A percentile compares a stretch with the other conserved stretches of the same genome.
Conservation (phyloP, 2,329 filamentous ascomycete genomes). For the Arthrobotrys entomopaga region DNA sequence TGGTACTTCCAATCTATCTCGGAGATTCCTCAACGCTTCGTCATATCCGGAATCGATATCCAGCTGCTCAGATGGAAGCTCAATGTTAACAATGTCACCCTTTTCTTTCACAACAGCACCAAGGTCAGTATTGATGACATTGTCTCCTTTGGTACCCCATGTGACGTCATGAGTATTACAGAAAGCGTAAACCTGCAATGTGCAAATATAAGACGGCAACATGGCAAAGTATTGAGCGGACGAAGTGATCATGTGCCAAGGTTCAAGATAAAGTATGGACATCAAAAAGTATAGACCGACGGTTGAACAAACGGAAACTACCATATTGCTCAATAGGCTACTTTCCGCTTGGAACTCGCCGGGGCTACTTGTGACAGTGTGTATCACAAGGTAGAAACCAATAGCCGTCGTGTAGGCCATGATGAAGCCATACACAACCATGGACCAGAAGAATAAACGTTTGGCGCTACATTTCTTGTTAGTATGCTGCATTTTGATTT, state of each 20-base stretch:
- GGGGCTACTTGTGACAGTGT: conserved; percentile 72
- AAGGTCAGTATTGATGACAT: conserved; percentile 90
- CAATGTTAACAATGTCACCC: conserved; percentile 83
- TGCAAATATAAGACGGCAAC: conserved; percentile 93
- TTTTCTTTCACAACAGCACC: conserved; percentile 82
- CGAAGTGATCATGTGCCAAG: conserved; percentile 98
- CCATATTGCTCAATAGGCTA: conserved; percentile 93
- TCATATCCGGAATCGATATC: conserved; percentile 99
- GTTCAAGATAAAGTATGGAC: conserved; percentile 95
- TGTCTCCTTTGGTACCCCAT: conserved; percentile 99
- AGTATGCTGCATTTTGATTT: conserved; percentile 4
- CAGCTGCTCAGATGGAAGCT: conserved; percentile 97
- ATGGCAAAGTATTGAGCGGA: conserved; percentile 91
- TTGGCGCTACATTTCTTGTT: conserved; percentile 69
- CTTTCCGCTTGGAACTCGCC: conserved; percentile 73
- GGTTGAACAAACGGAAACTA: conserved; percentile 88
- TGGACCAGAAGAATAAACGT: conserved; percentile 85
- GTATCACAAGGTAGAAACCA: conserved; percentile 84
- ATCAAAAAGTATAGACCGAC: conserved; percentile 95
- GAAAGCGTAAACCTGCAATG: conserved; percentile 96
- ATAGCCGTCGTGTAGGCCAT: conserved; percentile 96
- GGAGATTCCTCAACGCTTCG: conserved; percentile 92
- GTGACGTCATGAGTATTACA: conserved; percentile 99
- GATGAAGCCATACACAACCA: conserved; percentile 90
- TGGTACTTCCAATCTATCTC: conserved; percentile 87